phyloP scores from a whole-genome alignment of 2,329 filamentous ascomycete species.

The Aspergillus sp. region DNA sequence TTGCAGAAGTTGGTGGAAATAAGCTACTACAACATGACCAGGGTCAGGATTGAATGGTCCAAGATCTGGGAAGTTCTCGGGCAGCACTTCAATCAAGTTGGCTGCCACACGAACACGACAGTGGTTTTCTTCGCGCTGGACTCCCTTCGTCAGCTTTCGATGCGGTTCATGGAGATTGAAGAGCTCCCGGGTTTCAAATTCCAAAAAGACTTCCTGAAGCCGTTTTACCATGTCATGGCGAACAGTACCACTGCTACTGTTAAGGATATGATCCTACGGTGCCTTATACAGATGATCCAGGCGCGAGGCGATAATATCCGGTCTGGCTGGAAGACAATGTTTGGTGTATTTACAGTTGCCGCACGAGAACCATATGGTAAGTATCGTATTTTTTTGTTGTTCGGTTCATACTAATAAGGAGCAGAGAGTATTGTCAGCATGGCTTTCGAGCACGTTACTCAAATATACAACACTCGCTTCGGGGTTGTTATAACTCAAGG shows the following conservation, averaged over 20 bases:
- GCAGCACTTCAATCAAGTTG: conserved; percentile 95
- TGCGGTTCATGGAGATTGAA: conserved; percentile 98
- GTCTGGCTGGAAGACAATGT: conserved; percentile 98
- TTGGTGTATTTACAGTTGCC: conserved; percentile 94
- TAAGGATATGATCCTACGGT: conserved; percentile 94
- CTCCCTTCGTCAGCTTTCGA: conserved; percentile 86
- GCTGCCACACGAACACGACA: conserved; percentile 89
- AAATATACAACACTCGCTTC: conserved; percentile 92
- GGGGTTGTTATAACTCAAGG: conserved; percentile 93
- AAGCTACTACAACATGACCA: conserved; percentile 98
- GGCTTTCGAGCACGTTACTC: conserved; percentile 91
- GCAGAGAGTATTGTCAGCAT: conserved; percentile 88
- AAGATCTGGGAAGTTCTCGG: conserved; percentile 97
- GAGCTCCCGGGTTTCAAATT: conserved; percentile 98
- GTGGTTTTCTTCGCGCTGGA: conserved; percentile 98
- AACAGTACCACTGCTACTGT: conserved; percentile 87
- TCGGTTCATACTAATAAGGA: conserved; percentile 11
- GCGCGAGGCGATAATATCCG: conserved; percentile 92
- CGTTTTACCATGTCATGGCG: conserved; percentile 93
- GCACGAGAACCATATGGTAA: conserved; percentile 74
- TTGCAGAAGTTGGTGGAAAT: conserved; percentile 97
- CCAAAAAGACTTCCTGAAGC: conserved; percentile 97
- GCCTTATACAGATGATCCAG: conserved; percentile 98
- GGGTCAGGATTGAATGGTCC: conserved; percentile 96
- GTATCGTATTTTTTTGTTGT: conserved; percentile 18